Evolutionary conservation across 2,329 filamentous ascomycete genomes (phyloP), one percentile per base, ranked within the genome.

Genomic region (Microdochium nivale): DNA sequence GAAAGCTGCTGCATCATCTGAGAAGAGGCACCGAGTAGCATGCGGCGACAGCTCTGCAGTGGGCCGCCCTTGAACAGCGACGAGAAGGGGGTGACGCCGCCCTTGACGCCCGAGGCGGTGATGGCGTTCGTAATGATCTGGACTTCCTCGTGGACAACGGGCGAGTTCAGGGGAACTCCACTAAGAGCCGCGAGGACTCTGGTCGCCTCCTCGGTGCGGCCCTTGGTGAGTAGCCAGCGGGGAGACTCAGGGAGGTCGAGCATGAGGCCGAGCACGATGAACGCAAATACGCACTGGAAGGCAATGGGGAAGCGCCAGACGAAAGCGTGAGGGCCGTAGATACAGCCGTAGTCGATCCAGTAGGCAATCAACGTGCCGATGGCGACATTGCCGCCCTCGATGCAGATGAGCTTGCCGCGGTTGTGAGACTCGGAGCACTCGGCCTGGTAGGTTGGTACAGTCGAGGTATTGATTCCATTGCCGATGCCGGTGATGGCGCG

Each of bases 1-100:
- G 73, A 75, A 14, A 83, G 67, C 58, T 85, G 81, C 62, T 84
- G 81, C 72, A 84, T 80, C 56, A 84, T 73, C 65, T 84, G 80
- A 0, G 75, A 75, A 1, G 74, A 76, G 0, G 77, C 73, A 3
- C 81, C 82, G 8, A 86, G 73, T 35, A 84, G 53, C 70, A 85
- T 79, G 25, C 83, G 76, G 3, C 82, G 77, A 65, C 84, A 77
- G 58, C 85, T 79, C 65, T 86, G 82, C 0, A 79, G 83, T 62
- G 79, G 81, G 53, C 82, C 81, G 48, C 73, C 72, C 2, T 80
- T 83, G 59, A 83, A 75, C 2, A 84, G 71, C 2, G 78, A 74
- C 52, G 52, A 56, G 21, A 66, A 59, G 11, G 58, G 56, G 2
- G 64, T 65, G 32, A 60, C 57, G 40, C 64, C 63, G 14, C 62